These are phyloP conservation scores for Cornus kousa DNA, from an alignment of 148 eudicot genomes.

Conservation along the genomic window DNA sequence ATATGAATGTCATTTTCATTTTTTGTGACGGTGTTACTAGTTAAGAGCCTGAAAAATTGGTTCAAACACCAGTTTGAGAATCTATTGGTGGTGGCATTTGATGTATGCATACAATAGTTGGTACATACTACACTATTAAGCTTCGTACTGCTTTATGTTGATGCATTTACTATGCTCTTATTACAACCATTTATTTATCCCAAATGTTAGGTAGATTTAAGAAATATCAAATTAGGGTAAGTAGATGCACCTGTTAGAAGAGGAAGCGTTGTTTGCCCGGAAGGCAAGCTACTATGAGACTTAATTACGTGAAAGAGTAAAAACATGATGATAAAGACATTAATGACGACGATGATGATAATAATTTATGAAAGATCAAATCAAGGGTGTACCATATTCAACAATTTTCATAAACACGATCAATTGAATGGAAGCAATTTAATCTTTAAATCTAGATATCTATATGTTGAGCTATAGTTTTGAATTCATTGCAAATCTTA, in stretches of 20 bases:
- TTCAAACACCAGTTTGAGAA: neutral
- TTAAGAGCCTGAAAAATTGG: constrained; percentile 16
- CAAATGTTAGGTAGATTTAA: neutral
- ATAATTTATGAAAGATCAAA: neutral
- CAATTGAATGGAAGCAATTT: too few species aligned
- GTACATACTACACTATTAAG: neutral
- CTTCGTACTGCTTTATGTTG: neutral
- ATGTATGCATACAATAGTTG: neutral
- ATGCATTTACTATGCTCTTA: too few species aligned
- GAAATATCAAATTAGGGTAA: neutral
- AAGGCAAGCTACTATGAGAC: too few species aligned
- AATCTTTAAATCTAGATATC: too few species aligned
- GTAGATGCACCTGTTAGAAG: too few species aligned
- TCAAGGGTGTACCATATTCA: neutral
- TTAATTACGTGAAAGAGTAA: too few species aligned
- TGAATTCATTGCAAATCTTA: neutral
- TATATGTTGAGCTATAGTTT: neutral
- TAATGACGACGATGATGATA: too few species aligned
- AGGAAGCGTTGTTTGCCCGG: too few species aligned
- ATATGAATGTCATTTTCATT: constrained; percentile 1
- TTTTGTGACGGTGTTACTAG: neutral
- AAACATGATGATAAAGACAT: too few species aligned
- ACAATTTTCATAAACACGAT: too few species aligned
- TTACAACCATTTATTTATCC: too few species aligned
- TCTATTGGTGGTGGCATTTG: neutral